These are phyloP conservation scores for Oryza meridionalis DNA, from an alignment of 176 grass and related monocot species.

Conservation along the genomic window DNA sequence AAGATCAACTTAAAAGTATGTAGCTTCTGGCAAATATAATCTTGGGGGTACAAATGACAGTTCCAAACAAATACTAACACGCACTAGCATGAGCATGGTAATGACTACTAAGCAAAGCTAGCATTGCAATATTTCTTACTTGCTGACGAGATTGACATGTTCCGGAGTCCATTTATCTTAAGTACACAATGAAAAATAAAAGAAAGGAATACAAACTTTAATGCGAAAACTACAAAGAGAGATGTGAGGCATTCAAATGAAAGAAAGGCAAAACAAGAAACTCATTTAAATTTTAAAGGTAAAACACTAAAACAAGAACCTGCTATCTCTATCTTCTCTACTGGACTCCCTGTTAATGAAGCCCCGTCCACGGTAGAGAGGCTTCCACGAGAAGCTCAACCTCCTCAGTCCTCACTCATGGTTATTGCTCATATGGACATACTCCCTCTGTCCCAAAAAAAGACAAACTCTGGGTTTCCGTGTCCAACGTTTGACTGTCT, in stretches of 20 bases:
- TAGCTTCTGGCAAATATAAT: slow-evolving; percentile 15
- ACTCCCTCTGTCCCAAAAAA: too few relatives aligned
- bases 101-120: too few relatives aligned
- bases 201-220: not conserved
- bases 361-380: not conserved
- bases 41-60: slow-evolving; percentile 1
- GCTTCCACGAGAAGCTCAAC: not conserved
- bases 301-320: not conserved
- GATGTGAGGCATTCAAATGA: not conserved
- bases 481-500: too few relatives aligned
- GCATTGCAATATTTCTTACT: too few relatives aligned
- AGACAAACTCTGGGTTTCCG: too few relatives aligned
- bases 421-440: not conserved
- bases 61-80: not conserved
- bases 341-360: not conserved
- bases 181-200: not conserved
- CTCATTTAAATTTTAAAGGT: not conserved
- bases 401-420: not conserved
- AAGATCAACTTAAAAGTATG: not conserved
- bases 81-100: not conserved
- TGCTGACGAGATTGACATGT: too few relatives aligned
- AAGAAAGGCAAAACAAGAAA: not conserved
- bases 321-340: slow-evolving; percentile 19
- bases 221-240: not conserved
- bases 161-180: too few relatives aligned